Conservation (phyloP, 805 yeast species). For the Hanseniaspora clermontiae region DNA sequence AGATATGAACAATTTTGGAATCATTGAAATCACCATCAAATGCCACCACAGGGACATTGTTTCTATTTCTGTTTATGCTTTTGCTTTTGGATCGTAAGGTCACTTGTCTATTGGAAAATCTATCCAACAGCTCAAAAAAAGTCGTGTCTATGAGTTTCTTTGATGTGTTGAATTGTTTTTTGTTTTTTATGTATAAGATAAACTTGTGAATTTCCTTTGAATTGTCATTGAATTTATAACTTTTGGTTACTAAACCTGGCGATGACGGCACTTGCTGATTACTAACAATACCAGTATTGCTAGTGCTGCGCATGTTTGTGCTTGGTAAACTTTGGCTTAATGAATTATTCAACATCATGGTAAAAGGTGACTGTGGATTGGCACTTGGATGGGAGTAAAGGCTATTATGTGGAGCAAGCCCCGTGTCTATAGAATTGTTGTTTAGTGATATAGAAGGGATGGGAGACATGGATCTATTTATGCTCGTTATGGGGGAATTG, state of each 20-base stretch:
- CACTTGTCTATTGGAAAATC: neutral
- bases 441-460: neutral
- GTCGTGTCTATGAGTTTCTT: neutral
- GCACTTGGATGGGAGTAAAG: neutral
- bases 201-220: slow-evolving; percentile 6
- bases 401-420: neutral
- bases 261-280: neutral
- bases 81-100: neutral
- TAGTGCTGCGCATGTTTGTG: neutral
- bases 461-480: neutral
- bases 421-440: neutral
- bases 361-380: slow-evolving; percentile 1
- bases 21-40: slow-evolving; percentile 8
- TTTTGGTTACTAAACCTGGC: neutral
- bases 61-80: neutral
- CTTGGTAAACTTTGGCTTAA: neutral
- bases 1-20: slow-evolving; percentile 6
- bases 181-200: slow-evolving; percentile 6
- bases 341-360: slow-evolving; percentile 2
- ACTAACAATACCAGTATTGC: neutral
- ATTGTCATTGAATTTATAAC: slow-evolving; percentile 7
- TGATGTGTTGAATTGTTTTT: slow-evolving; percentile 6
- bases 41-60: neutral
- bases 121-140: slow-evolving; percentile 7
- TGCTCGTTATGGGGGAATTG: slow-evolving; percentile 3